These are phyloP conservation scores for Truncatella angustata DNA, from an alignment of 2,329 filamentous ascomycete species.

Conservation along the genomic window DNA sequence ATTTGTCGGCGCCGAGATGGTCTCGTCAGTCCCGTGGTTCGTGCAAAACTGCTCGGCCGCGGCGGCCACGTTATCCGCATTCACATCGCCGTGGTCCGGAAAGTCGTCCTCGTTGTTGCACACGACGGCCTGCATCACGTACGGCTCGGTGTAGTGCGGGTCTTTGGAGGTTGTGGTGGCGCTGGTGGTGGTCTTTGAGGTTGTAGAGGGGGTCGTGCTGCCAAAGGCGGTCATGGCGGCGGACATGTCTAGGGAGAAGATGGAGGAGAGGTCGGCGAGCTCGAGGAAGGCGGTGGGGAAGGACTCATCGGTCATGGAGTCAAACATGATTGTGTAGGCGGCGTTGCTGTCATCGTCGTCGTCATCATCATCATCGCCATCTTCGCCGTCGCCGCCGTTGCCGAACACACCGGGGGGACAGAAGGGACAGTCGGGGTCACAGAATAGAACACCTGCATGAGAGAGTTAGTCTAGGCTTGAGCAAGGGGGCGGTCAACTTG, in stretches of 20 bases:
- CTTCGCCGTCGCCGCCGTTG: background rate
- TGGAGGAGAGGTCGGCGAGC: background rate
- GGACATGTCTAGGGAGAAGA: background rate
- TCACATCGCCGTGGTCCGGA: background rate
- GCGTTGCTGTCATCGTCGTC: background rate
- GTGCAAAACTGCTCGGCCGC: background rate
- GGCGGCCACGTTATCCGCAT: background rate
- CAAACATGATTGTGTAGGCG: background rate
- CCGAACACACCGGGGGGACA: background rate
- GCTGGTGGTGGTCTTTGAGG: background rate
- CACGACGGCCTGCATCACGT: background rate
- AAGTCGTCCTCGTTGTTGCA: background rate
- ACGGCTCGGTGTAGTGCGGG: background rate
- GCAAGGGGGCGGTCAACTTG: background rate
- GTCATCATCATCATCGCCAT: background rate
- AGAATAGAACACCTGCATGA: background rate
- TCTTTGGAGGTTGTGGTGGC: background rate
- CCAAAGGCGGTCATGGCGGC: background rate
- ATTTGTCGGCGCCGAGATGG: background rate
- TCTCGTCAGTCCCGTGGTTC: background rate
- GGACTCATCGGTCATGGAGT: background rate
- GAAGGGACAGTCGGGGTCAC: background rate
- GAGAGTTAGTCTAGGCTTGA: background rate
- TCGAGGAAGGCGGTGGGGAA: background rate
- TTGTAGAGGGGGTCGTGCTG: background rate